phyloP scores from a whole-genome alignment of 805 yeast species.

The Zygosaccharomyces siamensis region DNA sequence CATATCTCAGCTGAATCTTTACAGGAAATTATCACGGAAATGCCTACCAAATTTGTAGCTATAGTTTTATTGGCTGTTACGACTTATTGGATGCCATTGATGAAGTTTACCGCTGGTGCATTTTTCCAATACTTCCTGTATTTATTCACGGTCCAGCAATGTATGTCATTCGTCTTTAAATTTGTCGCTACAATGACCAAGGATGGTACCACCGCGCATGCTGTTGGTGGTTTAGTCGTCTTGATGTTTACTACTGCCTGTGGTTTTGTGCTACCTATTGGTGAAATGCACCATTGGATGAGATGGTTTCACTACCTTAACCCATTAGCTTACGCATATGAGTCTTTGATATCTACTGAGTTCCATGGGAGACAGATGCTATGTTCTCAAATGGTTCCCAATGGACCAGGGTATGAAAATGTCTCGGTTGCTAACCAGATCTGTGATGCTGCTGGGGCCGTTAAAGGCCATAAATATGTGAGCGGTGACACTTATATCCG shows the following conservation, averaged over 20 bases:
- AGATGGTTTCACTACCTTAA: conserved; percentile 51
- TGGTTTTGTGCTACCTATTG: conserved; percentile 46
- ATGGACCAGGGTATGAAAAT: conserved; percentile 50
- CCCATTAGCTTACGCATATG: conserved; percentile 48
- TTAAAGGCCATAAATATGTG: conserved; percentile 42
- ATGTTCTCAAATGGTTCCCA: conserved; percentile 49
- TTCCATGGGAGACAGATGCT: conserved; percentile 49
- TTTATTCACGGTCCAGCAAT: conserved; percentile 43
- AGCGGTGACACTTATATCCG: conserved; percentile 48
- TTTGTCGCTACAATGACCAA: conserved; percentile 49
- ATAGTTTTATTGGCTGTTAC: conserved; percentile 44
- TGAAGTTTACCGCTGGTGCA: conserved; percentile 50
- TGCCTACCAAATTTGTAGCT: conserved; percentile 52
- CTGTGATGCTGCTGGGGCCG: conserved; percentile 52
- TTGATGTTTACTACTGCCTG: conserved; percentile 55
- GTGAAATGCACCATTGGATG: conserved; percentile 56
- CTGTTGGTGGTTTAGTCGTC: conserved; percentile 50
- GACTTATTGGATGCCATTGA: conserved; percentile 50
- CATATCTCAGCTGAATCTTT: conserved; percentile 62
- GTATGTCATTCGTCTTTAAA: conserved; percentile 51
- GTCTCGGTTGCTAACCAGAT: conserved; percentile 39
- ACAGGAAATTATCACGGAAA: conserved; percentile 50
- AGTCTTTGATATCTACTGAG: conserved; percentile 53
- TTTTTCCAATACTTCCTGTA: conserved; percentile 49
- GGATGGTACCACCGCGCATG: conserved; percentile 53